Evolutionary conservation across 441 rosid genomes (phyloP), one percentile per base, ranked within the genome.

Genomic region (Biscutella laevigata): DNA sequence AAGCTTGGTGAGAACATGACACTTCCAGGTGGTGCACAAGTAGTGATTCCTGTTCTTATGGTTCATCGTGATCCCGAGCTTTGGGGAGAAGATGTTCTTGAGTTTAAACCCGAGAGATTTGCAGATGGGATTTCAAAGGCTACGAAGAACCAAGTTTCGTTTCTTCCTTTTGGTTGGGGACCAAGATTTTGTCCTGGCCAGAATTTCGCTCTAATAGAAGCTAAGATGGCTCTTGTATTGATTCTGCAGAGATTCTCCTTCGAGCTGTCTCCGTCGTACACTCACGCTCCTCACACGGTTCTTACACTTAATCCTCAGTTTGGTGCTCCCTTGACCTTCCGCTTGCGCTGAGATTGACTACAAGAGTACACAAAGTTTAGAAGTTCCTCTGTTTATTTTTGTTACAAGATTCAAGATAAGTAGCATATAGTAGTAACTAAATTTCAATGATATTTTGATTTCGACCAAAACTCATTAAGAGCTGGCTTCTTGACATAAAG

Each of bases 41-140:
- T 76, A 6, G n/a, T 2, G 11, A 2, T 76, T 43, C 71, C 81
- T 17, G 21, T 43, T 11, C 40, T 68, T 35, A 36, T 71, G 17
- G 48, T 74, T 22, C 81, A 78, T 52, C 77, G 68, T 32, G 76
- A 76, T 48, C 39, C 47, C 8, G 67, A 70, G 21, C 46, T 62
- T 0, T 79, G 79, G 81, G 81, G 79, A 3, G 72, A 72, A 5
- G 81, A 74, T 56, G 76, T 49, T 8, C 36, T 6, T 24, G 76
- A 79, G 57, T 76, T 79, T 39, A 76, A 70, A 11, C 77, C 81
- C 0, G 76, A 76, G 13, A 74, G 81, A 44, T 79, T 79, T 25
- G 41, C 57, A 0, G 74, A 70, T 47, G 84, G 84, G 38, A 59
- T 76, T 42, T 62, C 77, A 1, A 79, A 76, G 57, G 79, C 74